These are phyloP conservation scores for Candida sp. DNA, from an alignment of 1,139 yeast genomes.

Conservation along the genomic window DNA sequence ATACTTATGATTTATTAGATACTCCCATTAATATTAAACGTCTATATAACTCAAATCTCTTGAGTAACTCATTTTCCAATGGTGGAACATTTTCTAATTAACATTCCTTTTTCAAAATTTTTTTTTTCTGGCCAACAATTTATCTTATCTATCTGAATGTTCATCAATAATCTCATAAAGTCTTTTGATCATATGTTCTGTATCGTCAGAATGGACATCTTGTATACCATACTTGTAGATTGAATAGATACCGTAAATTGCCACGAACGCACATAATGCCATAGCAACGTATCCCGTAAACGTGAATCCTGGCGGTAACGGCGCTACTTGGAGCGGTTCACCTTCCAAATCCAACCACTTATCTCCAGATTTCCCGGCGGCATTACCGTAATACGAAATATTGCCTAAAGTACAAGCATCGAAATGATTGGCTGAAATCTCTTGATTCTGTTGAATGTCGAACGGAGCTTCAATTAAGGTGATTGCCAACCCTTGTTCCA, in stretches of 20 bases:
- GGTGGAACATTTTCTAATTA: no score
- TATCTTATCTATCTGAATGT: slow-evolving; percentile 13
- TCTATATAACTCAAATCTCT: no score
- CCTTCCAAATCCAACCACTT: slow-evolving; percentile 69
- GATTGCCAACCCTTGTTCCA: slow-evolving; percentile 58
- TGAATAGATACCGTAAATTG: slow-evolving; percentile 71
- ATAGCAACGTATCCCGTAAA: slow-evolving; percentile 87
- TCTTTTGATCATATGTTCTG: slow-evolving; percentile 49
- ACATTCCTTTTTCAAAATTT: no score
- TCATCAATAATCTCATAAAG: slow-evolving; percentile 41
- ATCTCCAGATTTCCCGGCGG: slow-evolving; percentile 65
- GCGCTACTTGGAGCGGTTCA: slow-evolving; percentile 59
- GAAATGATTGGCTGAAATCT: slow-evolving; percentile 52
- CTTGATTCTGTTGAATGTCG: slow-evolving; percentile 51
- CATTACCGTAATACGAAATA: slow-evolving; percentile 64
- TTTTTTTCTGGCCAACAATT: no score
- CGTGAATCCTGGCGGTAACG: slow-evolving; percentile 85
- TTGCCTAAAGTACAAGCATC: slow-evolving; percentile 55
- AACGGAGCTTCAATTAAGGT: slow-evolving; percentile 49
- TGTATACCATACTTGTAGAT: slow-evolving; percentile 82
- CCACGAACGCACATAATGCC: slow-evolving; percentile 74
- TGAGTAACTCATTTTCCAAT: no score
- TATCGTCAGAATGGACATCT: slow-evolving; percentile 57
- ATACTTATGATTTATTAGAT: no score
- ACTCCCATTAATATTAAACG: no score